Evolutionary conservation across 129 eudicot genomes (phyloP), one percentile per base, ranked within the genome.

Genomic region (Artemisia annua): DNA sequence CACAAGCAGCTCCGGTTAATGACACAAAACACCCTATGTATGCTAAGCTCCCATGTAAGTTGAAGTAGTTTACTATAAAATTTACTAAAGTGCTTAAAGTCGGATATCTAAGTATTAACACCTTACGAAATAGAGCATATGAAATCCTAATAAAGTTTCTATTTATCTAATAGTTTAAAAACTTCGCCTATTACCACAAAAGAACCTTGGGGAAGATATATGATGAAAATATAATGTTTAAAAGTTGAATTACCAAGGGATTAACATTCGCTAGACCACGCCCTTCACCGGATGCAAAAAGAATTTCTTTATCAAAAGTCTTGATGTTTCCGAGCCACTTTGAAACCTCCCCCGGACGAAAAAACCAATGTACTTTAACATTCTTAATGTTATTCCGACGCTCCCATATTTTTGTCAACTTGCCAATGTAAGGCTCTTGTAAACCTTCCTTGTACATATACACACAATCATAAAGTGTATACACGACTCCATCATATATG

Each of bases 331-430:
- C 73, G 17, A 92, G 78, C 80, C 84, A 85, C 70, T 70, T 67
- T 12, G 75, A 63, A 20, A 92, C 85, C 78, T 92, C 95, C 1
- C 75, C 77, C 0, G 88, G 85, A 32, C 75, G 83, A 16, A 92
- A 92, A 80, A 92, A 89, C 98, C 98, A 92, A 1, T 87, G 90
- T 65, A 87, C 71, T 81, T 92, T 85, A 26, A 89, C 83, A 81
- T 75, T 83, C 72, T 85, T 89, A 15, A 67, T 51, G 78, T 80
- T 82, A 44, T 76, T 87, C 0, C 64, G 56, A 35, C 0, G 9
- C 74, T 87, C 95, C 98, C 98, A 92, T 65, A 87, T 83, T 78
- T 87, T 87, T 59, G 85, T 74, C 61, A 92, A 35, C 65, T 89
- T 92, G 48, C 98, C 96, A 8, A 92, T 76, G 35, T 83, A 85